phyloP scores from a whole-genome alignment of 768 basidiomycete species.

The Tulasnella calospora region DNA sequence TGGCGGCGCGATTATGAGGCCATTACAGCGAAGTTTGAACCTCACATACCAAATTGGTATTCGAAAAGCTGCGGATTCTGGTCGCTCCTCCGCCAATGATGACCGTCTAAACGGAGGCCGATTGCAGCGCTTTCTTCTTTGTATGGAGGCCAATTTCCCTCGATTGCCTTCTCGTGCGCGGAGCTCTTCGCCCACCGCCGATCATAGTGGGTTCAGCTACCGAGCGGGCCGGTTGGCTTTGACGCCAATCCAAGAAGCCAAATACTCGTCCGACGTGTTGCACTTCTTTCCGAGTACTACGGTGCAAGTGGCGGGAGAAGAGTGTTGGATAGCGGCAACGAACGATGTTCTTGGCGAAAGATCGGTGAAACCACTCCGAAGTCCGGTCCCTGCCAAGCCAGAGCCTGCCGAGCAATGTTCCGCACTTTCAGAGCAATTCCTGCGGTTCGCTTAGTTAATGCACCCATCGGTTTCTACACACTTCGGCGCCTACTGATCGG shows the following conservation, averaged over 20 bases:
- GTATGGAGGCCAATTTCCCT: neutral
- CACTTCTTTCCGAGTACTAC: neutral
- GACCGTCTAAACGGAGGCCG: neutral
- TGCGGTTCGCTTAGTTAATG: neutral
- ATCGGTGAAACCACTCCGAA: neutral
- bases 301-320: neutral
- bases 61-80: neutral
- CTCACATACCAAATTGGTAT: neutral
- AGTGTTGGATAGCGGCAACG: neutral
- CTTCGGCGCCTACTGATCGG: neutral
- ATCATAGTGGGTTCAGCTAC: neutral
- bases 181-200: neutral
- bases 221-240: constrained; percentile 3
- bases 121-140: neutral
- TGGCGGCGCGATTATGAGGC: neutral
- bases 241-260: neutral
- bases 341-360: neutral
- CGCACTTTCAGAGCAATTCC: neutral
- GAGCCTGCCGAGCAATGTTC: neutral
- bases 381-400: constrained; percentile 1
- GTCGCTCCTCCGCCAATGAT: neutral
- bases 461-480: neutral
- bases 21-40: neutral
- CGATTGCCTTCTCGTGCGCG: neutral
- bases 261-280: neutral